Conservation (phyloP, 495 filamentous ascomycete genomes). For the Polyplosphaeria fusca region DNA sequence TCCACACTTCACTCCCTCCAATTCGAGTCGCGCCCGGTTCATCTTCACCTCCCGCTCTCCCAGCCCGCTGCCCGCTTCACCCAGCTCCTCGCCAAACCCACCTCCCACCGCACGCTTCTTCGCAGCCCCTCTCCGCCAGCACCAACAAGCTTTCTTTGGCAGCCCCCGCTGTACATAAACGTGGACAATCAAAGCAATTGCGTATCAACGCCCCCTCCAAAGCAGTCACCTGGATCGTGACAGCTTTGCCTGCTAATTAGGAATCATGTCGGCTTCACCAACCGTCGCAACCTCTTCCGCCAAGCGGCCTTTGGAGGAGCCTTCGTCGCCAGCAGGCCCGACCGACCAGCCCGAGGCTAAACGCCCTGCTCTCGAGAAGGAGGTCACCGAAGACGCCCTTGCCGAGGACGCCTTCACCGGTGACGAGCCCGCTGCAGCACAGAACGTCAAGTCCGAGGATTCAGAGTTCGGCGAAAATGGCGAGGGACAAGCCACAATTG, state of each 20-base stretch:
- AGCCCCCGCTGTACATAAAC: slow-evolving; percentile 77
- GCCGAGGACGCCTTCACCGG: slow-evolving; percentile 45
- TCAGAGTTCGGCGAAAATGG: background rate
- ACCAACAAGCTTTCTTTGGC: slow-evolving; percentile 90
- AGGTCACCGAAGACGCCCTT: slow-evolving; percentile 56
- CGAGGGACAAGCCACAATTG: too few species aligned
- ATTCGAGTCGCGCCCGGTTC: background rate
- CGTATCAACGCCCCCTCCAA: slow-evolving; percentile 12
- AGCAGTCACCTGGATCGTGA: slow-evolving; percentile 16
- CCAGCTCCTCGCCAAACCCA: slow-evolving; percentile 32
- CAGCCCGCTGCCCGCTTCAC: slow-evolving; percentile 21
- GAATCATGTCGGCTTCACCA: slow-evolving; percentile 62
- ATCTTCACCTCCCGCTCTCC: slow-evolving; percentile 22
- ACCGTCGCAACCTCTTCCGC: slow-evolving; percentile 58
- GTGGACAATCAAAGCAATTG: slow-evolving; percentile 55
- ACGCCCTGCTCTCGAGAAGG: slow-evolving; percentile 91
- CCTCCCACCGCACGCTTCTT: slow-evolving; percentile 27
- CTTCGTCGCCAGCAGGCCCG: slow-evolving; percentile 86
- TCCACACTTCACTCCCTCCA: background rate
- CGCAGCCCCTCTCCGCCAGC: slow-evolving; percentile 42
- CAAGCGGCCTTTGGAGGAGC: slow-evolving; percentile 95
- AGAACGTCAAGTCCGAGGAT: slow-evolving; percentile 15
- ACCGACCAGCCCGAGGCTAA: slow-evolving; percentile 95
- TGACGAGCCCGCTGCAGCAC: slow-evolving; percentile 42
- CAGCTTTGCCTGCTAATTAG: slow-evolving; percentile 16